These are phyloP conservation scores for Kwoniella sp. DNA, from an alignment of 768 basidiomycete species.

Conservation along the genomic window DNA sequence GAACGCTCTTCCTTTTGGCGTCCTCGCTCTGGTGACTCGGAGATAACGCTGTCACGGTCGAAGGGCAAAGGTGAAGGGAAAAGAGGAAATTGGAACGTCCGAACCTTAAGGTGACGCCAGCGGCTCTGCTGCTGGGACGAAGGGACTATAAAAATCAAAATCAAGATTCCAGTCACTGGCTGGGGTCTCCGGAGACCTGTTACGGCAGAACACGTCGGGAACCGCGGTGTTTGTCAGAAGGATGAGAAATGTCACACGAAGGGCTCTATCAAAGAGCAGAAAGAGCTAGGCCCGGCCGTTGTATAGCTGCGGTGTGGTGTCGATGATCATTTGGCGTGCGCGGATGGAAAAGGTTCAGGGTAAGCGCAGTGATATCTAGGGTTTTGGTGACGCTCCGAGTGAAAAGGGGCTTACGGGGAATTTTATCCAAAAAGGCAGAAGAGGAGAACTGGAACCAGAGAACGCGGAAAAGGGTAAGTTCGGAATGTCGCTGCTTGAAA, in stretches of 20 bases:
- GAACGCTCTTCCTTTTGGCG: neutral
- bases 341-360: neutral
- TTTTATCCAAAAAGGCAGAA: neutral
- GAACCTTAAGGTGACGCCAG: conserved; percentile 23
- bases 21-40: neutral
- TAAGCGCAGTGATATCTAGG: neutral
- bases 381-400: neutral
- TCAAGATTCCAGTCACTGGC: neutral
- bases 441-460: neutral
- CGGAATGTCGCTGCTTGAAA: neutral
- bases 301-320: neutral
- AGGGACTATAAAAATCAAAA: neutral
- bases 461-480: neutral
- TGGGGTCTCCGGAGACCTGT: conserved; percentile 11
- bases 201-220: neutral
- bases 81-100: conserved; percentile 14
- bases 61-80: neutral
- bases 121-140: conserved; percentile 9
- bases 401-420: neutral
- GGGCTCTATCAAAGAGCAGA: conserved; percentile 16
- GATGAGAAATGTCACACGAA: neutral
- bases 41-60: conserved; percentile 15
- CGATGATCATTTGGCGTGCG: neutral
- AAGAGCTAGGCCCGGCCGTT: neutral
- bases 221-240: neutral